Base-by-base conservation (phyloP, 192 early-diverging fungal genomes). In the Rhizoclosmatium sp. region DNA sequence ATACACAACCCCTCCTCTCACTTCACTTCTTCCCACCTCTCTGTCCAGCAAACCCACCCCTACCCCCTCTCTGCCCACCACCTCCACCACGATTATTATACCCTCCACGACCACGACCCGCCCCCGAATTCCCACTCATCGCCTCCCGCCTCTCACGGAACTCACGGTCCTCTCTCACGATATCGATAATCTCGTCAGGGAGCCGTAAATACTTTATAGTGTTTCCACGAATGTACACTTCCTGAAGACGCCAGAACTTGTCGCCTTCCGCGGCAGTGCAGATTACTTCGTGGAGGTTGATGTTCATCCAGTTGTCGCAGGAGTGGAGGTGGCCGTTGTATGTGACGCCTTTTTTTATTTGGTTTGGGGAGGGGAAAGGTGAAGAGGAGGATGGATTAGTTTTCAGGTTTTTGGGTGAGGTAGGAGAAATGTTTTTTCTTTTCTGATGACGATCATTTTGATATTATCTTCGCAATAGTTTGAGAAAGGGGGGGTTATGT, bases 241-340 rank as follows among this genome's bases (percentile, higher is more conserved):
- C 97, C 7, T 93, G 89, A 56, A 99, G 87, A 40, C 93, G 91
- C 93, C 93, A 96, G 80, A 99, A 99, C 64, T 90, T 86, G 82
- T 97, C 93, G n/a, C 95, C 95, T 82, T 96, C 95, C 47, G 95
- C 92, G 0, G 91, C 92, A 0, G 97, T 99, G 82, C 94, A 93
- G 78, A 98, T 97, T 31, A 98, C 96, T 81, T 98, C 96, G 68
- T 94, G 91, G 40, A 99, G 86, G 49, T 93, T 95, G 80, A 99
- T 87, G 85, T 99, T 99, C 98, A 98, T 99, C 91, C 95, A 98
- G 78, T 95, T 95, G 83, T 98, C 94, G 87, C 95, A 98, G 79
- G 92, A 95, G 69, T 95, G 94, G 85, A 99, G 91, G 86, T 97
- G 95, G 10, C 98, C 98, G 81, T 97, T 98, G 84, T 96, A 99